These are phyloP conservation scores for Sutorius eximius DNA, from an alignment of 1,284 basidiomycete genomes.

Conservation along the genomic window DNA sequence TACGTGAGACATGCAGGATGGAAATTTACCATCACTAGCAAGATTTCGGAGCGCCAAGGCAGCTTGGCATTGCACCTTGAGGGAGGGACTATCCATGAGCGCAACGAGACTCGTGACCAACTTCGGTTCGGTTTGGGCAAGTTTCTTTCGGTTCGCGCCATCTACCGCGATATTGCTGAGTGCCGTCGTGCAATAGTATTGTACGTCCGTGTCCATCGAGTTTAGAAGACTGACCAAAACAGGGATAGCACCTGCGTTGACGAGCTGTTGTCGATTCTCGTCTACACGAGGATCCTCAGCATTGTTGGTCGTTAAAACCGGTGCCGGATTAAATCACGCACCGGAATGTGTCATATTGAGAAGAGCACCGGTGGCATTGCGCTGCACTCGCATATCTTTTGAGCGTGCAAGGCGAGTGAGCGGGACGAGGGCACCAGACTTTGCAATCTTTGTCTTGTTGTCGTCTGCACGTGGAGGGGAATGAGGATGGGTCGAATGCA, in stretches of 20 bases:
- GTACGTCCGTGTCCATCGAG: conserved; percentile 98
- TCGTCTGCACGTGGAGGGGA: conserved; percentile 62
- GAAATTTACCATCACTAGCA: conserved; percentile 82
- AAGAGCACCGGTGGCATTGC: conserved; percentile 97
- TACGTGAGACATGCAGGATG: not conserved
- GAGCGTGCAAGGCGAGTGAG: conserved; percentile 95
- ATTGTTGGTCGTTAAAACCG: not conserved
- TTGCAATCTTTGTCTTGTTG: conserved; percentile 99
- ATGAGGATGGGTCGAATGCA: conserved; percentile 10
- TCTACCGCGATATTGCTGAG: conserved; percentile 98
- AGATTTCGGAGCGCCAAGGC: conserved; percentile 96
- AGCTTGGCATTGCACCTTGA: conserved; percentile 99
- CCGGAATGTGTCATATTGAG: conserved; percentile 99
- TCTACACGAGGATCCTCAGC: conserved; percentile 44
- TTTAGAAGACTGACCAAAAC: conserved; percentile 95
- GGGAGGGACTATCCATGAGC: conserved; percentile 95
- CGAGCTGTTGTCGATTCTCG: conserved; percentile 98
- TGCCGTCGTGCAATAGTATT: conserved; percentile 99
- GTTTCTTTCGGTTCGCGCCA: conserved; percentile 91
- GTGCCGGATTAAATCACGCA: conserved; percentile 38
- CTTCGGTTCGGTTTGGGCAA: conserved; percentile 93
- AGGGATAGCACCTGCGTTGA: conserved; percentile 97
- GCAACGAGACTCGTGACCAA: conserved; percentile 93
- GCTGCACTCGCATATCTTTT: conserved; percentile 99
- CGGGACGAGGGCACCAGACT: conserved; percentile 96